phyloP scores from a whole-genome alignment of 179 eudicot species.

The Patellifolia procumbens region DNA sequence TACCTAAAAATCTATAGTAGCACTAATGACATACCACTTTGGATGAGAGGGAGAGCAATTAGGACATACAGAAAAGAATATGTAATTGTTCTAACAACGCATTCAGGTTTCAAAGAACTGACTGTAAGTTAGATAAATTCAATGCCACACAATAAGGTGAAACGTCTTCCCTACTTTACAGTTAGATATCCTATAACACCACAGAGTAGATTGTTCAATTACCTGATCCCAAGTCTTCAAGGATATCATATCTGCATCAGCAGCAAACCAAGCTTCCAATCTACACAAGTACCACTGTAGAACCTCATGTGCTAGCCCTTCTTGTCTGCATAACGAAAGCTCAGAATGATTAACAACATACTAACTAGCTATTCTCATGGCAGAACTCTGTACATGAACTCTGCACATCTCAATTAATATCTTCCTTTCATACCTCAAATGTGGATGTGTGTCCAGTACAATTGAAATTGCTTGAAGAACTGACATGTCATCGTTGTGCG shows the following conservation, averaged over 20 bases:
- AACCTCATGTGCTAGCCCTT: conserved; percentile 88
- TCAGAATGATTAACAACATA: conserved; percentile 1
- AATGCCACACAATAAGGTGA: background rate
- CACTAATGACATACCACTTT: too few species aligned
- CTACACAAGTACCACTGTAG: conserved; percentile 93
- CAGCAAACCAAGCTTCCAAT: conserved; percentile 99
- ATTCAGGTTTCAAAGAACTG: background rate
- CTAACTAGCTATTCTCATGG: background rate
- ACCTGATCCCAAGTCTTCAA: conserved; percentile 97
- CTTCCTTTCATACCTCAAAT: conserved; percentile 60
- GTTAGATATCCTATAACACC: background rate
- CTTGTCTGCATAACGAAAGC: conserved; percentile 53
- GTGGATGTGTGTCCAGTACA: conserved; percentile 77
- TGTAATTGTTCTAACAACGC: background rate
- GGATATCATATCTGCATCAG: conserved; percentile 95
- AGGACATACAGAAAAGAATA: background rate
- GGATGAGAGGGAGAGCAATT: background rate
- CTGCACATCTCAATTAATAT: background rate
- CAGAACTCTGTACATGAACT: background rate
- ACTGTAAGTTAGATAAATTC: background rate
- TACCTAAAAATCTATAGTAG: too few species aligned
- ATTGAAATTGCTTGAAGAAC: conserved; percentile 82
- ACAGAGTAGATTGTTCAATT: conserved; percentile 24
- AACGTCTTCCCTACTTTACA: background rate
- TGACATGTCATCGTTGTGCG: conserved; percentile 69